Base-by-base conservation (phyloP, 2,329 filamentous ascomycete genomes). In the Cladophialophora bantiana region DNA sequence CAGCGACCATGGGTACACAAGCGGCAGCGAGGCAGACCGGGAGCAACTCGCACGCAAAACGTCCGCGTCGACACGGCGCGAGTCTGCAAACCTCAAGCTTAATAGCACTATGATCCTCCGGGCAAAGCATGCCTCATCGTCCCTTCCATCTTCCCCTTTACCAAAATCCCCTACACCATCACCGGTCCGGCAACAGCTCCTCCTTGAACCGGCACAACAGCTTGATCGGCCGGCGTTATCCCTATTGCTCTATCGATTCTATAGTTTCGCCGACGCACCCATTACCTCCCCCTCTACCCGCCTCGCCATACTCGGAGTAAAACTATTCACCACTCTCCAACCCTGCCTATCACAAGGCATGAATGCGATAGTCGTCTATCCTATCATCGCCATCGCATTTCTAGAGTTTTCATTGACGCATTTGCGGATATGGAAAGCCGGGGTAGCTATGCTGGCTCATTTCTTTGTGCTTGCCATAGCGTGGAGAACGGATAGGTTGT, bases 281-380 rank as follows among this genome's bases (percentile, higher is more conserved):
- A 38, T 72, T 6, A 57, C 62, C 4, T 68, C 70, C 2, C 55
- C 62, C 0, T 62, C 68, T 0, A 48, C 57, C 31, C 67, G 66
- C 13, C 18, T 69, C 34, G 40, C 56, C 15, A 67, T 73, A 26
- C 67, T 73, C 18, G 67, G 53, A 3, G 32, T 69, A 31, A 73
- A 73, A 58, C 45, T 73, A 15, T 48, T 73, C 36, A 66, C 52
- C 36, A 67, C 68, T 1, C 45, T 73, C 13, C 71, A 73, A 35
- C 71, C 71, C 7, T 73, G 71, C 48, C 34, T 73, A 31, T 36
- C 57, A 4, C 52, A 54, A 7, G 72, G 71, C 7, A 65, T 72
- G 40, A 70, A 73, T 53, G 65, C 66, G 12, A n/a, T 59, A 3
- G 52, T 71, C 13, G 68, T 72, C 40, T 73, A 73, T 52, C 69